phyloP scores from a whole-genome alignment of 2,329 filamentous ascomycete genomes.

The Cordyceps farinosa region DNA sequence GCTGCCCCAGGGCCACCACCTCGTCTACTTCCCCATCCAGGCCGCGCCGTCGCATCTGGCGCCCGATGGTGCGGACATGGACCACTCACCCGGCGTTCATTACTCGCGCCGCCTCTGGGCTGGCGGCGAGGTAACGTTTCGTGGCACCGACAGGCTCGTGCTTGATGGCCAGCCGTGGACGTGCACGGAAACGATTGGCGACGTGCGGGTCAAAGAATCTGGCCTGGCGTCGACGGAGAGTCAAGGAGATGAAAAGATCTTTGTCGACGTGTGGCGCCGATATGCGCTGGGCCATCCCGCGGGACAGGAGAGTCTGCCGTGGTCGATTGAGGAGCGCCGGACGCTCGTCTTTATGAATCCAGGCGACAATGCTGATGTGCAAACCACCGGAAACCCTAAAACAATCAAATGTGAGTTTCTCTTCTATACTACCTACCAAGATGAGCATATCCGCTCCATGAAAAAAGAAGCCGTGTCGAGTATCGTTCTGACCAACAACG shows the following conservation, averaged over 20 bases:
- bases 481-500: neutral
- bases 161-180: conserved; percentile 39
- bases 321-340: conserved; percentile 45
- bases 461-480: neutral
- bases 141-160: conserved; percentile 24
- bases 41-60: conserved; percentile 60
- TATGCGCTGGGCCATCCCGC: conserved; percentile 34
- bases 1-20: conserved; percentile 69
- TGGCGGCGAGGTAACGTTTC: conserved; percentile 66
- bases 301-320: conserved; percentile 14
- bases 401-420: conserved; percentile 8
- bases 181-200: conserved; percentile 46
- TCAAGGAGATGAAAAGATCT: conserved; percentile 41
- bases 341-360: conserved; percentile 49
- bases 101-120: conserved; percentile 85
- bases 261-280: conserved; percentile 48
- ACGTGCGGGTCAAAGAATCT: conserved; percentile 30
- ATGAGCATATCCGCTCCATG: neutral
- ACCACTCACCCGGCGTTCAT: conserved; percentile 69
- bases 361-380: neutral
- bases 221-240: neutral
- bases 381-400: neutral
- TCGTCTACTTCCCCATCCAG: conserved; percentile 81
- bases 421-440: neutral
- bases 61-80: conserved; percentile 78